Conservation (phyloP, 164 flowering plant genomes). For the Magnolia changhungtana region DNA sequence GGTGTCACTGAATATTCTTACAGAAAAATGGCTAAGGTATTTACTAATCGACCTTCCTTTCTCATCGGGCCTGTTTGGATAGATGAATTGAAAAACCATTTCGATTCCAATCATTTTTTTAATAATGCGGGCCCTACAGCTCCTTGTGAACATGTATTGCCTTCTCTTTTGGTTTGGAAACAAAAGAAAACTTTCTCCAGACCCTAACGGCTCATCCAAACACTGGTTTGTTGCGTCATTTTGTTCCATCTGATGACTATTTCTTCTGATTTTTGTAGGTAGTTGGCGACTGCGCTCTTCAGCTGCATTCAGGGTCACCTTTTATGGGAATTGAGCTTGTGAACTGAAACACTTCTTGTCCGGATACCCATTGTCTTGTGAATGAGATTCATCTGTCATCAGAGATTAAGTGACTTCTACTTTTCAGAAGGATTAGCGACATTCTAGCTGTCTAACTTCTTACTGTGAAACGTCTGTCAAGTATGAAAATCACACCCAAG, state of each 20-base stretch:
- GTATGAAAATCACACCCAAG: background rate
- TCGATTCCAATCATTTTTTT: background rate
- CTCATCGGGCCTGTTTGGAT: background rate
- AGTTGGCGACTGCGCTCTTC: slow-evolving; percentile 84
- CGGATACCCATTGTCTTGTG: background rate
- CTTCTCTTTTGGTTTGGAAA: background rate
- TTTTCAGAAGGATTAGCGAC: too few species aligned
- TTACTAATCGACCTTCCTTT: background rate
- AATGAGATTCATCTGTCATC: background rate
- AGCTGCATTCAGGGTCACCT: slow-evolving; percentile 62
- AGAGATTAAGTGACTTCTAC: background rate
- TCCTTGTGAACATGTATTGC: background rate
- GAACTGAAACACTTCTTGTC: slow-evolving; percentile 31
- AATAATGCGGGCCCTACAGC: background rate
- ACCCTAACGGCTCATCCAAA: too few species aligned
- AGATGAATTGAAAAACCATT: background rate
- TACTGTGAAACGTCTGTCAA: background rate
- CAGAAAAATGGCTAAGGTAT: slow-evolving; percentile 87
- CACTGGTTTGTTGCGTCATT: background rate
- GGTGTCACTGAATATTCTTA: slow-evolving; percentile 83
- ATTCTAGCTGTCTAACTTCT: too few species aligned
- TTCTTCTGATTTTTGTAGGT: slow-evolving; percentile 33
- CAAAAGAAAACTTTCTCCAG: background rate
- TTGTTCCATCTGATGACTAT: background rate
- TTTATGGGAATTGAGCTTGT: slow-evolving; percentile 64